A percentile compares a stretch with the other conserved stretches of the same genome.
Conservation (phyloP, 2,329 filamentous ascomycete species). For the Colletotrichum neosansevieriae region DNA sequence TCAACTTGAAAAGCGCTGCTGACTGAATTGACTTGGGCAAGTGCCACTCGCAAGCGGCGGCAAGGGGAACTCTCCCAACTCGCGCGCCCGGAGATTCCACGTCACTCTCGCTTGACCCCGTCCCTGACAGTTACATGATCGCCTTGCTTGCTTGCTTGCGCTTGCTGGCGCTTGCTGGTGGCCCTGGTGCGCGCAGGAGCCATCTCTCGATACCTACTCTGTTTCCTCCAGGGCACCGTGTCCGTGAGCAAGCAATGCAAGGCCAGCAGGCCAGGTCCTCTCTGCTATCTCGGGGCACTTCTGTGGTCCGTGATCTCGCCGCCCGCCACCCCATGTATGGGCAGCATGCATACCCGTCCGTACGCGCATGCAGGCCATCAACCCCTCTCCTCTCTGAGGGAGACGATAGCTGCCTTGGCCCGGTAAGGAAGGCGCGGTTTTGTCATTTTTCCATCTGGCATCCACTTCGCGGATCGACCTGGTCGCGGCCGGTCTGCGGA, state of each 20-base stretch:
- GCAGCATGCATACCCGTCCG: conserved; percentile 39
- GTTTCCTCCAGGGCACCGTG: too few species aligned
- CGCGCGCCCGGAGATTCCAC: conserved; percentile 14
- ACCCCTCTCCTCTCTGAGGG: conserved; percentile 22
- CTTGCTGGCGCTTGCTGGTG: conserved; percentile 31
- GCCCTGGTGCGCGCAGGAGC: conserved; percentile 38
- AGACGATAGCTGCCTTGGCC: conserved; percentile 4
- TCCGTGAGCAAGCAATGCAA: conserved; percentile 16
- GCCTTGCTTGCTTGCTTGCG: too few species aligned
- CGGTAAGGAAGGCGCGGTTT: conserved; percentile 25
- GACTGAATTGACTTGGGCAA: conserved; percentile 9
- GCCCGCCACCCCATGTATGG: conserved; percentile 38
- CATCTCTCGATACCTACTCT: conserved; percentile 39
- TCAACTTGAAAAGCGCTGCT: not conserved
- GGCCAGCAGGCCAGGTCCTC: too few species aligned
- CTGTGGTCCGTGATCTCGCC: conserved; percentile 39
- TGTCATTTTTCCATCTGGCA: conserved; percentile 24
- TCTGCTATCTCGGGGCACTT: conserved; percentile 22
- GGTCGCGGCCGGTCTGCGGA: conserved; percentile 4
- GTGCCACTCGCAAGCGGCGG: conserved; percentile 18
- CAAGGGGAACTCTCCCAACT: conserved; percentile 16
- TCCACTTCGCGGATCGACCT: conserved; percentile 36
- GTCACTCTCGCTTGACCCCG: conserved; percentile 34
- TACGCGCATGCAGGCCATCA: conserved; percentile 38
- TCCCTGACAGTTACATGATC: conserved; percentile 33